Percentiles rank a stretch among this genome's conserved stretches.
These are phyloP conservation scores for Phytophthora nicotianae DNA, from an alignment of 352 stramenopile species.

Conservation along the genomic window DNA sequence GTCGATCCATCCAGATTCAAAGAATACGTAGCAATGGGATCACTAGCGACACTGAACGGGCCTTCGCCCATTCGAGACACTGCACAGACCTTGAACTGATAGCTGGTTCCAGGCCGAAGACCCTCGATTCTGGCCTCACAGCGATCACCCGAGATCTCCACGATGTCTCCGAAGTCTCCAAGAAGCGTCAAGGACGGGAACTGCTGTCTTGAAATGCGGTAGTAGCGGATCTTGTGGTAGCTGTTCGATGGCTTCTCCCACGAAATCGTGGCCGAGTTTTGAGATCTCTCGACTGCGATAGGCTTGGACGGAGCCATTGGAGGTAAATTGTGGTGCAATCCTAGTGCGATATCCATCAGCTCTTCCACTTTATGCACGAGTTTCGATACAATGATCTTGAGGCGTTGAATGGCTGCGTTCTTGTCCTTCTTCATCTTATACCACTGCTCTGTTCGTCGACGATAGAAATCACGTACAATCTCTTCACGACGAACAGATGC, in stretches of 20 bases:
- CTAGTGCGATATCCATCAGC: conserved; percentile 89
- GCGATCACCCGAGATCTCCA: conserved; percentile 68
- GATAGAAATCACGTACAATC: conserved; percentile 71
- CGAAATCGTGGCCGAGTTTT: conserved; percentile 78
- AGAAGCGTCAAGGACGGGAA: conserved; percentile 85
- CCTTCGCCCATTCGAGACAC: conserved; percentile 88
- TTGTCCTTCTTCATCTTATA: conserved; percentile 86
- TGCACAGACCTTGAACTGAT: conserved; percentile 87
- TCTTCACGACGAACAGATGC: conserved; percentile 58
- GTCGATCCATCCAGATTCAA: conserved; percentile 78
- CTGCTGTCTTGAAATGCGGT: conserved; percentile 79
- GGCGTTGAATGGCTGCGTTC: conserved; percentile 74
- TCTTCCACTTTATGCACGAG: conserved; percentile 90
- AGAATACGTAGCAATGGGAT: conserved; percentile 70
- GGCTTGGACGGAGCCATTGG: conserved; percentile 77
- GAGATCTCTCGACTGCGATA: conserved; percentile 53
- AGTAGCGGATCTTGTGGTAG: conserved; percentile 84
- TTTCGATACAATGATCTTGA: conserved; percentile 90
- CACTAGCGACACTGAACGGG: conserved; percentile 75
- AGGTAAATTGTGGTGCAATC: conserved; percentile 82
- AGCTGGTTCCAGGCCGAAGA: conserved; percentile 77
- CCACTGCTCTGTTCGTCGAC: conserved; percentile 71
- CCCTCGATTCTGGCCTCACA: conserved; percentile 72
- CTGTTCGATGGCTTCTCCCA: conserved; percentile 68
- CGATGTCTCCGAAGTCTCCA: conserved; percentile 80